Percentiles rank a stretch among this genome's conserved stretches.
Conservation (phyloP, 208 protist species). For the Dictyostelium gargantuum region DNA sequence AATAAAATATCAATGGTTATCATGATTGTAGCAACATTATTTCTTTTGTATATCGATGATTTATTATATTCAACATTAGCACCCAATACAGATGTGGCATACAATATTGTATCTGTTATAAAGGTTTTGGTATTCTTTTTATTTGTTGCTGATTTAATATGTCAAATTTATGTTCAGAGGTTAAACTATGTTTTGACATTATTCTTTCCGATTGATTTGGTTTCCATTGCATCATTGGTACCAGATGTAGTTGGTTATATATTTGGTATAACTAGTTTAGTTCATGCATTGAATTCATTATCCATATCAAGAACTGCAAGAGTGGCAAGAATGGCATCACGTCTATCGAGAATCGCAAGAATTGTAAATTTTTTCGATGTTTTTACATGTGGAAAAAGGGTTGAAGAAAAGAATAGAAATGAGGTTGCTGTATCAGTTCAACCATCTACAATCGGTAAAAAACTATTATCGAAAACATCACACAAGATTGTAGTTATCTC, state of each 20-base stretch:
- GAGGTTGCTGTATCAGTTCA: not conserved
- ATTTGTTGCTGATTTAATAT: not conserved
- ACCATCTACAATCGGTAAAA: not conserved
- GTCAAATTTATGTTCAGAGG: constrained; percentile 17
- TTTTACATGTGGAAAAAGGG: not conserved
- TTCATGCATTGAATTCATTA: not conserved
- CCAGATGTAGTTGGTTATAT: constrained; percentile 40
- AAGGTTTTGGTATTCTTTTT: constrained; percentile 52
- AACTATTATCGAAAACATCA: constrained; percentile 12
- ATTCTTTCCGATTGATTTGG: constrained; percentile 45
- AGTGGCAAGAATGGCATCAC: constrained; percentile 33
- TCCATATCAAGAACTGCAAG: constrained; percentile 6
- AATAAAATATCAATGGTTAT: not conserved
- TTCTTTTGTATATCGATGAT: constrained; percentile 10
- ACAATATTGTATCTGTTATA: not conserved
- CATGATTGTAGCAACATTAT: not conserved
- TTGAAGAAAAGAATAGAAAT: not conserved
- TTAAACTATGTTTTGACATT: constrained; percentile 37
- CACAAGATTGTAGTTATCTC: constrained; percentile 3
- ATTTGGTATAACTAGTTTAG: not conserved
- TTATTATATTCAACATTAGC: not conserved
- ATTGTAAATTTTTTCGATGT: constrained; percentile 54
- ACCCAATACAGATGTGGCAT: not conserved
- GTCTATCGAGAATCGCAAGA: not conserved
- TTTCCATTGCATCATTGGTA: constrained; percentile 29